A percentile compares a stretch with the other conserved stretches of the same genome.
These are phyloP conservation scores for Pythium rhizo-oryzae DNA, from an alignment of 352 stramenopile genomes.

Conservation along the genomic window DNA sequence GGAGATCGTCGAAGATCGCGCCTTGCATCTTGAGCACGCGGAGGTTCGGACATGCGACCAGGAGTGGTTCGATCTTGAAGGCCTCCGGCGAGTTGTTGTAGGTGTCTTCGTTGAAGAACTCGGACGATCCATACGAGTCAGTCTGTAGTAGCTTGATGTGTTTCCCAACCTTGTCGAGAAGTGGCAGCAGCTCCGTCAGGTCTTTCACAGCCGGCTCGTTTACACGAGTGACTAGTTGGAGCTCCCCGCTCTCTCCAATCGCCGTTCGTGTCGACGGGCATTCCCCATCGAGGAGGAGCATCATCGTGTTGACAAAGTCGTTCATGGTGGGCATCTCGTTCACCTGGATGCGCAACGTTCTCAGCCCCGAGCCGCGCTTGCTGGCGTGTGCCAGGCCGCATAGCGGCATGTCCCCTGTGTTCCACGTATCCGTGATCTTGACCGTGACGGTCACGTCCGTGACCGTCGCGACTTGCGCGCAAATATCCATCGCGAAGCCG, in stretches of 20 bases:
- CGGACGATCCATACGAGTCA: not conserved
- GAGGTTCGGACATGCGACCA: slow-evolving; percentile 8
- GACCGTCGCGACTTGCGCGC: not conserved
- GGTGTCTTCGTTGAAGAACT: slow-evolving; percentile 8
- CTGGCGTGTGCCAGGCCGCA: not conserved
- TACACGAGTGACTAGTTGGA: not conserved
- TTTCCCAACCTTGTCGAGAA: not conserved
- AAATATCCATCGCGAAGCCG: not conserved
- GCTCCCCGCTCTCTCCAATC: not conserved
- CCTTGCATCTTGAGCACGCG: slow-evolving; percentile 7
- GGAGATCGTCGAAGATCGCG: not conserved
- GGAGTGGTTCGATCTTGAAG: slow-evolving; percentile 1
- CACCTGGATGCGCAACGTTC: not conserved
- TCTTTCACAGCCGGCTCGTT: not conserved
- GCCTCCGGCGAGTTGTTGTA: not conserved
- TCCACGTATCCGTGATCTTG: slow-evolving; percentile 1
- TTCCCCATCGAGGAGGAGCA: not conserved
- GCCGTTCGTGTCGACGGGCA: no score
- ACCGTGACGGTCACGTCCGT: not conserved
- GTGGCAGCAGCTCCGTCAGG: not conserved
- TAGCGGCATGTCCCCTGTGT: not conserved
- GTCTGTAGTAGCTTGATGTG: slow-evolving; percentile 1
- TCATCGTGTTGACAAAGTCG: slow-evolving; percentile 5
- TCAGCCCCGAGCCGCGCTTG: not conserved
- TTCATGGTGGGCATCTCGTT: not conserved